Evolutionary conservation across 2,329 filamentous ascomycete genomes (phyloP).

Genomic region (Ceratocystis smalleyi): DNA sequence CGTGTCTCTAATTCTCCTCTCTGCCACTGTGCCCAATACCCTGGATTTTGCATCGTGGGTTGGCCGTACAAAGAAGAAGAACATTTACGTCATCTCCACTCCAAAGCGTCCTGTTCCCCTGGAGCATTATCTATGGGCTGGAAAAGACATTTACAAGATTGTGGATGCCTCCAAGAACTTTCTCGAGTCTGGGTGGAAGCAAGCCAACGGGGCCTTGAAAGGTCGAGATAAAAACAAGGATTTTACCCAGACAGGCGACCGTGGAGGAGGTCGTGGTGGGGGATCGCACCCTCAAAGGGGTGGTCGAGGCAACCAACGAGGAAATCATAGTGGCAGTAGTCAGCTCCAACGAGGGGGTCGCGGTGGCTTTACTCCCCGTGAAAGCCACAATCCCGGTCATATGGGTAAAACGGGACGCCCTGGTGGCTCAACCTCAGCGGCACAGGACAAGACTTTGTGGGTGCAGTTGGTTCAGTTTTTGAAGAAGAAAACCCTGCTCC

Average conservation of each 20-base stretch:
- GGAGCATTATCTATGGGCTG: slow-evolving; percentile 92
- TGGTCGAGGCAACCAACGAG: slow-evolving; percentile 24
- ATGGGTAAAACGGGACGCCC: slow-evolving; percentile 78
- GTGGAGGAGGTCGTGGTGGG: slow-evolving; percentile 15
- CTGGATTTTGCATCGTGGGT: slow-evolving; percentile 98
- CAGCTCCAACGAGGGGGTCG: slow-evolving; percentile 37
- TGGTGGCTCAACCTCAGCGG: slow-evolving; percentile 72
- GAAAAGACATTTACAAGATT: slow-evolving; percentile 84
- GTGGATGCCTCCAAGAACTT: slow-evolving; percentile 88
- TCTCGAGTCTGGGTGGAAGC: slow-evolving; percentile 85
- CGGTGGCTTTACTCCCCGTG: slow-evolving; percentile 37
- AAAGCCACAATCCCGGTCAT: slow-evolving; percentile 55
- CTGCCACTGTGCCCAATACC: slow-evolving; percentile 92
- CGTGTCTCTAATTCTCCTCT: slow-evolving; percentile 85
- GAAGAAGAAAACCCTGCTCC: slow-evolving; percentile 71
- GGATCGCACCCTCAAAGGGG: slow-evolving; percentile 17
- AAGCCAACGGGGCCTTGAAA: slow-evolving; percentile 67
- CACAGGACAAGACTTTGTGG: slow-evolving; percentile 93
- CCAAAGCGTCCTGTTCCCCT: slow-evolving; percentile 87
- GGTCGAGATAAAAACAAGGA: slow-evolving; percentile 54
- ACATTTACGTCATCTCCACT: slow-evolving; percentile 97
- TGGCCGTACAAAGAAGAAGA: slow-evolving; percentile 91
- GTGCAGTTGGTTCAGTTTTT: slow-evolving; percentile 87
- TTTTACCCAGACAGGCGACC: slow-evolving; percentile 13
- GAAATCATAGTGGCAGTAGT: slow-evolving; percentile 26